These are phyloP conservation scores for Fusarium buharicum DNA, from an alignment of 2,329 filamentous ascomycete genomes.

Conservation along the genomic window DNA sequence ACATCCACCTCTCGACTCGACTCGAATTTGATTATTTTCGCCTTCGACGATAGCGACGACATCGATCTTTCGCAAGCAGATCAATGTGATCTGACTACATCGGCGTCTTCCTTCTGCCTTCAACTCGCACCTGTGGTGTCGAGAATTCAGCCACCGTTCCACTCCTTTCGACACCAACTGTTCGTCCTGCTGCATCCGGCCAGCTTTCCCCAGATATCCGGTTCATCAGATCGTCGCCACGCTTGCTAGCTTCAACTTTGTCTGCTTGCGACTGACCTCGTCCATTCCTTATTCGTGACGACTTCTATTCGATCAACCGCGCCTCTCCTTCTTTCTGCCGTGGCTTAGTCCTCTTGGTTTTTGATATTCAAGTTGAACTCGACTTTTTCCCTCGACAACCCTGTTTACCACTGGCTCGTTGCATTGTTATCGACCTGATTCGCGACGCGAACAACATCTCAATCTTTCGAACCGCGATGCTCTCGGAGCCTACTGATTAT, in stretches of 20 bases:
- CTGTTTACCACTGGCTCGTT: slow-evolving; percentile 13
- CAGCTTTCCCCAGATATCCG: slow-evolving; percentile 37
- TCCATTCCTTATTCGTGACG: slow-evolving; percentile 32
- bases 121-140: slow-evolving; percentile 45
- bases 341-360: slow-evolving; percentile 10
- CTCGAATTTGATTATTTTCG: slow-evolving; percentile 12
- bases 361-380: slow-evolving; percentile 17
- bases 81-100: slow-evolving; percentile 11
- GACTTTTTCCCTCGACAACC: slow-evolving; percentile 10
- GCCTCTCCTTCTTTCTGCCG: slow-evolving; percentile 8
- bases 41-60: slow-evolving; percentile 21
- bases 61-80: slow-evolving; percentile 10
- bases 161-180: slow-evolving; percentile 36
- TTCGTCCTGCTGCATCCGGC: slow-evolving; percentile 40
- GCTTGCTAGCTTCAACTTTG: slow-evolving; percentile 32
- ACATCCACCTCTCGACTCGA: slow-evolving; percentile 8
- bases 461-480: slow-evolving; percentile 42
- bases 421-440: slow-evolving; percentile 11
- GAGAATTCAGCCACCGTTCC: slow-evolving; percentile 39
- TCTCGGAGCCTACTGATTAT: slow-evolving; percentile 31
- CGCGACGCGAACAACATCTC: slow-evolving; percentile 30
- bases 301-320: slow-evolving; percentile 22
- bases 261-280: slow-evolving; percentile 32
- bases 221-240: slow-evolving; percentile 31
- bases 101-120: slow-evolving; percentile 18